A percentile compares a stretch with the other conserved stretches of the same genome.
Conservation (phyloP, 371 early-diverging fungal genomes). For the Apophysomyces sp. region DNA sequence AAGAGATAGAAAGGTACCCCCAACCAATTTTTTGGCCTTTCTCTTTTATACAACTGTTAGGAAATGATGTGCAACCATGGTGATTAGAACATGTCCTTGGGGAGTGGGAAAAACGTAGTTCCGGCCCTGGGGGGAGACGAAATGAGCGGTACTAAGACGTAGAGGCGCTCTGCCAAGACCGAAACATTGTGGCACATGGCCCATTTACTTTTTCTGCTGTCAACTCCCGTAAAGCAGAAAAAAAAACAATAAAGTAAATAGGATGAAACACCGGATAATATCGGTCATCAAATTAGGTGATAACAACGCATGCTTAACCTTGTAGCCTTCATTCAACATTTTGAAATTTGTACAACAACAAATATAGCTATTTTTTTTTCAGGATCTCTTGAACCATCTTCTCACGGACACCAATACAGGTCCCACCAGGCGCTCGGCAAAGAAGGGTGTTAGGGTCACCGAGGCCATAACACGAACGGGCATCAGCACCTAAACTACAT, state of each 20-base stretch:
- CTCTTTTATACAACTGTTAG: background rate
- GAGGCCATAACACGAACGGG: constrained; percentile 71
- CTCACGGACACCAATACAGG: constrained; percentile 16
- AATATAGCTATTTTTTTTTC: background rate
- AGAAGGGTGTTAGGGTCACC: constrained; percentile 68
- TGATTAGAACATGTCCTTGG: background rate
- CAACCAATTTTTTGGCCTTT: background rate
- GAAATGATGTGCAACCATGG: background rate
- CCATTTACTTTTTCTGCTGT: background rate
- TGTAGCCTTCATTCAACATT: background rate
- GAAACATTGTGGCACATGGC: background rate
- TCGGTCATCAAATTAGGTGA: background rate
- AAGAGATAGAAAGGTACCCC: background rate
- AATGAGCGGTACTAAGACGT: background rate
- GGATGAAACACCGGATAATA: no score
- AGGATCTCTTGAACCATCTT: constrained; percentile 2
- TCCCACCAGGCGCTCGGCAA: constrained; percentile 48
- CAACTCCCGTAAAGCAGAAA: background rate
- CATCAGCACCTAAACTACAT: constrained; percentile 39
- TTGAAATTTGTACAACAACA: background rate
- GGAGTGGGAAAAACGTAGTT: background rate
- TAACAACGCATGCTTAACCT: background rate
- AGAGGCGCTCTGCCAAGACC: background rate
- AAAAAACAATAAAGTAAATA: background rate
- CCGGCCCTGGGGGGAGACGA: background rate